A percentile compares a stretch with the other conserved stretches of the same genome.
phyloP scores from a whole-genome alignment of 2,329 filamentous ascomycete species.

The Aureobasidium subglaciale region DNA sequence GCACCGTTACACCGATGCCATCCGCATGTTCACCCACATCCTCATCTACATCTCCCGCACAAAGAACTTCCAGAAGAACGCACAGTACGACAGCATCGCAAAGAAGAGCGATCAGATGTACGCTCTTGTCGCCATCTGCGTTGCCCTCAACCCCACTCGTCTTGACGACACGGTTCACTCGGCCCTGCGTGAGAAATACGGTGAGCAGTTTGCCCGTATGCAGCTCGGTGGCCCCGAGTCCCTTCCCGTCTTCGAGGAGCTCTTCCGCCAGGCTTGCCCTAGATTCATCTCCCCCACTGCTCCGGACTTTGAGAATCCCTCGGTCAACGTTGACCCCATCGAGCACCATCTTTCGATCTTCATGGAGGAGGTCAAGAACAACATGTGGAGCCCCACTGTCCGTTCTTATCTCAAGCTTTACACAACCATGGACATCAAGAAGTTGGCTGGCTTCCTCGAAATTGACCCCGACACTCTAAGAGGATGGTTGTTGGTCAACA shows the following conservation, averaged over 20 bases:
- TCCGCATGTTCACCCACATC: slow-evolving; percentile 99
- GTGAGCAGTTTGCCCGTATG: slow-evolving; percentile 93
- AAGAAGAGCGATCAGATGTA: slow-evolving; percentile 99
- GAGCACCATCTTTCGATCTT: slow-evolving; percentile 97
- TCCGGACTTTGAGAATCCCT: slow-evolving; percentile 94
- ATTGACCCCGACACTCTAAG: slow-evolving; percentile 94
- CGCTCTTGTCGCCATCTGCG: slow-evolving; percentile 95
- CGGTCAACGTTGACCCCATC: slow-evolving; percentile 90
- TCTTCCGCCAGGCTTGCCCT: slow-evolving; percentile 95
- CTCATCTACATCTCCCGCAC: slow-evolving; percentile 96
- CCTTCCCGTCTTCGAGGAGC: slow-evolving; percentile 94
- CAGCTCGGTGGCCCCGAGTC: slow-evolving; percentile 94
- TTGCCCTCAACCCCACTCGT: slow-evolving; percentile 93
- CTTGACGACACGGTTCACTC: slow-evolving; percentile 99
- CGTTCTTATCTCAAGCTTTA: slow-evolving; percentile 98
- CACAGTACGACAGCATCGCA: slow-evolving; percentile 94
- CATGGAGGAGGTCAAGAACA: slow-evolving; percentile 99
- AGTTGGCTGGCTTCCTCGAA: slow-evolving; percentile 94
- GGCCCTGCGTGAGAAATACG: slow-evolving; percentile 96
- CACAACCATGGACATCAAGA: slow-evolving; percentile 98
- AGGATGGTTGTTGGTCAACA: slow-evolving; percentile 91
- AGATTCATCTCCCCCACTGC: slow-evolving; percentile 98
- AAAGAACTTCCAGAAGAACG: slow-evolving; percentile 99
- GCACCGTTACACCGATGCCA: slow-evolving; percentile 97
- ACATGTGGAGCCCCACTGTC: slow-evolving; percentile 94